Base-by-base conservation (phyloP, 129 eudicot species). In the Erigeron canadensis region DNA sequence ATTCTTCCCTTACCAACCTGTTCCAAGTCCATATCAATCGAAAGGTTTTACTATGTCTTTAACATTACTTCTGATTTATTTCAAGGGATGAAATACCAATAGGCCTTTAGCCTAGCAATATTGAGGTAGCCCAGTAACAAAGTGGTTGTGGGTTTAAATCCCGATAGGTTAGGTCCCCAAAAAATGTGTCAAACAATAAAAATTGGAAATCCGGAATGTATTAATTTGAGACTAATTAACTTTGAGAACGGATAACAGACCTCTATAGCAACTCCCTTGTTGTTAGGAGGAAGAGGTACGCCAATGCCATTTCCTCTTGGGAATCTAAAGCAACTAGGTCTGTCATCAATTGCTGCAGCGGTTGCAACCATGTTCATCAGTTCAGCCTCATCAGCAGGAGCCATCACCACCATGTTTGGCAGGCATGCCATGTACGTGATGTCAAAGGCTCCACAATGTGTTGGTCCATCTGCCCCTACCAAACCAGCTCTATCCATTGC, bases 341-440 rank as follows among this genome's bases (percentile, higher is more conserved):
- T 80, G 71, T 91, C 97, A 61, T 88, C 97, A 28, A 91, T 91
- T 40, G 83, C 77, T 54, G 91, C 89, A 59, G 97, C 89, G 1
- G 97, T 88, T 0, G 97, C 95, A 63, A 91, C 95, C 89, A 91
- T 88, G 77, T 91, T 85, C 67, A 88, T 84, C 5, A 91, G 83
- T 83, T 88, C 97, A 10, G 92, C 89, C 79, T 91, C 97, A 69
- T 86, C 95, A 0, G 97, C 67, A 10, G 97, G 95, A 61, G 95
- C 97, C 97, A 91, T 91, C 19, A 91, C 97, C 67, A 91, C 88
- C 97, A 91, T 91, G 77, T 91, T 91, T 47, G 97, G 97, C 79
- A 91, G 62, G 63, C 97, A 91, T 39, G 97, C 95, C 97, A 91
- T 91, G 71, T 82, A 91, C 2, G 97, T 72, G 17, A 88, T 86